Evolutionary conservation across 257 asterid genomes (phyloP).

Genomic region (Solanum etuberosum): DNA sequence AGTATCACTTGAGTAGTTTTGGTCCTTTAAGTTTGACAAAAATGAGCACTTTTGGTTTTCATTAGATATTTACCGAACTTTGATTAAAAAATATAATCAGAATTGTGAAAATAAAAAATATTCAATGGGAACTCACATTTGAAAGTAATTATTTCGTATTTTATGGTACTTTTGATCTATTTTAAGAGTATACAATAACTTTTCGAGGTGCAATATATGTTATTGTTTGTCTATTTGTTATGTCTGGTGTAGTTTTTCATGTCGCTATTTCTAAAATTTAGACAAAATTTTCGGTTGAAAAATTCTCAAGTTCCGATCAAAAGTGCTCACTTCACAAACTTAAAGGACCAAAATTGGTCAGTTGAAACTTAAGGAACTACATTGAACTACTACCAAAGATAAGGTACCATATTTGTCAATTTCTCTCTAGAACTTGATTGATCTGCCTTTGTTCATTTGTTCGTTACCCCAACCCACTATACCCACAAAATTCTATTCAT

Average conservation of each 20-base stretch:
- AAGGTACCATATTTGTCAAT: not conserved
- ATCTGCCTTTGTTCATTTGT: not conserved
- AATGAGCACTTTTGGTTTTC: not conserved
- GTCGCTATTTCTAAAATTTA: no score
- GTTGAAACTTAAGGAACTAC: no score
- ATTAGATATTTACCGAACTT: not conserved
- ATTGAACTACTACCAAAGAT: not conserved
- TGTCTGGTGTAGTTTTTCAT: no score
- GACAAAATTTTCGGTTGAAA: not conserved
- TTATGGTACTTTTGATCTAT: no score
- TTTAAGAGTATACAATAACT: no score
- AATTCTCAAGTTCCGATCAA: not conserved
- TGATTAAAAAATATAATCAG: no score
- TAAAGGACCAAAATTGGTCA: not conserved
- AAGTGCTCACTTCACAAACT: not conserved
- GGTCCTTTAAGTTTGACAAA: not conserved
- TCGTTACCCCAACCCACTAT: not conserved
- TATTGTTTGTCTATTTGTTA: no score
- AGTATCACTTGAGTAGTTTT: not conserved
- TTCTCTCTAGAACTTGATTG: not conserved
- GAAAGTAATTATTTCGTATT: not conserved
- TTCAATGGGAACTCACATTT: not conserved
- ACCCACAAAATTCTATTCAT: not conserved
- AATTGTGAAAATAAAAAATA: not conserved
- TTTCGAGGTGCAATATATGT: no score